Evolutionary conservation across 2,329 filamentous ascomycete species (phyloP).

Genomic region (Amauroascus verrucosus): DNA sequence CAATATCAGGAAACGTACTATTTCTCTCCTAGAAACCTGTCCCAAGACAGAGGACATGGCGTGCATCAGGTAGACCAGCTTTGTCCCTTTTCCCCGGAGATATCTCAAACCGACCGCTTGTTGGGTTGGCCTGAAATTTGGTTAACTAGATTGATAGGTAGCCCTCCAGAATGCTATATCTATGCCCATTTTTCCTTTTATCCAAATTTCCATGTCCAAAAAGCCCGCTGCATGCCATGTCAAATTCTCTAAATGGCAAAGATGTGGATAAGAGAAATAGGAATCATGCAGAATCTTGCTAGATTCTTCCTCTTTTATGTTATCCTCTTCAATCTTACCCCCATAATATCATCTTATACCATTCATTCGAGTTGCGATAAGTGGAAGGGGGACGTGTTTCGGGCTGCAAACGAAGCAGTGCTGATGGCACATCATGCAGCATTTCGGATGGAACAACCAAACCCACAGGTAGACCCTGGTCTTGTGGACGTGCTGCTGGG

Average conservation of each 20-base stretch:
- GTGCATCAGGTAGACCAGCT: neutral
- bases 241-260: neutral
- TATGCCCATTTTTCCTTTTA: neutral
- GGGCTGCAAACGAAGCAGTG: constrained; percentile 6
- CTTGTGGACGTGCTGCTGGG: neutral
- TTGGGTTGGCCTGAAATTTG: neutral
- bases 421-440: neutral
- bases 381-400: neutral
- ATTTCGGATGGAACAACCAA: neutral
- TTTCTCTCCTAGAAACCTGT: neutral
- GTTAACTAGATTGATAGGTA: neutral
- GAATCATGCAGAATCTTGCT: neutral
- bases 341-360: neutral
- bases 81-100: neutral
- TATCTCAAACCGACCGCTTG: neutral
- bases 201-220: neutral
- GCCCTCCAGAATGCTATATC: neutral
- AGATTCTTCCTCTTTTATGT: neutral
- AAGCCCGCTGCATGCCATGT: neutral
- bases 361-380: neutral
- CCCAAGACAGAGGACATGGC: neutral
- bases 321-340: neutral
- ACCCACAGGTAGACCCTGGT: neutral
- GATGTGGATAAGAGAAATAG: neutral
- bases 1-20: neutral